Base-by-base conservation (phyloP, 2,329 filamentous ascomycete genomes). In the Amylocarpus encephaloides region DNA sequence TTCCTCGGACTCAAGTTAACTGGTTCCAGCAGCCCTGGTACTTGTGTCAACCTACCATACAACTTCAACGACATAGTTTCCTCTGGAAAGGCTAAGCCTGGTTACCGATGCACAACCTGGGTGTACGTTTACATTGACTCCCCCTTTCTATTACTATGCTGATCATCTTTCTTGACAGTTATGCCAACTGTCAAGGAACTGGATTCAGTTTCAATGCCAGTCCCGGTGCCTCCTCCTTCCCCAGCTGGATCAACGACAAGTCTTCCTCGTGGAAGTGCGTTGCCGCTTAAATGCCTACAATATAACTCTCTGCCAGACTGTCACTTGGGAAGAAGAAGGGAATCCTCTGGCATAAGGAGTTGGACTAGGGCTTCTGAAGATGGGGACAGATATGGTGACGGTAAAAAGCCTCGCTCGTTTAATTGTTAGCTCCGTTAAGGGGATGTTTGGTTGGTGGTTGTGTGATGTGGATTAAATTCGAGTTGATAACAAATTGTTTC, bases 1-100 rank as follows among this genome's bases (percentile, higher is more conserved):
- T 53, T 53, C 45, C 51, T 53, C 18, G 51, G 49, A 13, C 48
- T 53, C 34, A 53, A 51, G 16, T 53, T 48, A 36, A 53, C 51
- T 18, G 48, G 51, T 2, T 53, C 51, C 12, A 40, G 22, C 34
- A 45, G 26, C 10, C 34, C 45, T 19, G 48, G 45, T 15, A 46
- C 40, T 22, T 53, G 48, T 29, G 45, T 48, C n/a, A 46, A 53
- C 36, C 35, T 49, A n/a, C 45, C 51, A n/a, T 26, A 19, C 5
- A 41, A 35, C 41, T 53, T 53, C 48, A 48, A 39, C 35, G 48
- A 53, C 40, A 43, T 34, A 13, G 16, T 48, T 19, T 43, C 48
- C 9, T 53, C 51, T 15, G 48, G 51, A 22, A 53, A 53, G 42
- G 48, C 51, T 10, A 53, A 53, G 44, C 44, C 51, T 41, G 51